phyloP scores from a whole-genome alignment of 2,329 filamentous ascomycete species.

The Colletotrichum tropicale region DNA sequence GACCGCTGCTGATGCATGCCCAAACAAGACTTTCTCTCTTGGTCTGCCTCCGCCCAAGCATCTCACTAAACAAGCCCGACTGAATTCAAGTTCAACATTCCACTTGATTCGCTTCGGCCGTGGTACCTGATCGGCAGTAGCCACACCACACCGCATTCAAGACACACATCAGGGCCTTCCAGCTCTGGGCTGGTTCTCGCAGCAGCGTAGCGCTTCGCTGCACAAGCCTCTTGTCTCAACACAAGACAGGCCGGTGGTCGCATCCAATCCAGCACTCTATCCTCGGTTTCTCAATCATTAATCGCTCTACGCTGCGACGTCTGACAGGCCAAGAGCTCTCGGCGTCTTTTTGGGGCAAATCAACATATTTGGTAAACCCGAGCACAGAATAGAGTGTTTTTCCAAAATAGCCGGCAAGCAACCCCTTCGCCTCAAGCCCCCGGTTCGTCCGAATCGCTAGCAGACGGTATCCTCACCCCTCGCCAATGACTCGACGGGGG shows the following conservation, averaged over 20 bases:
- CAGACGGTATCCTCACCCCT: background rate
- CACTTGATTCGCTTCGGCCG: background rate
- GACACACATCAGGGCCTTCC: background rate
- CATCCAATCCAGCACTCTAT: conserved; percentile 4
- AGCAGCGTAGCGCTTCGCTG: conserved; percentile 3
- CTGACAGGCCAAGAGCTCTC: background rate
- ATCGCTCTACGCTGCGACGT: background rate
- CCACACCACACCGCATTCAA: conserved; percentile 8
- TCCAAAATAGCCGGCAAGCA: conserved; percentile 1
- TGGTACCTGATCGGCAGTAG: conserved; percentile 15
- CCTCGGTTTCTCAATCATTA: background rate
- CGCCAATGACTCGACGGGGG: conserved; percentile 9
- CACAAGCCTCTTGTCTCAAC: conserved; percentile 18
- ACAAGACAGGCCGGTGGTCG: conserved; percentile 10
- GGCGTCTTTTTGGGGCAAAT: background rate
- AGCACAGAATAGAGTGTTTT: conserved; percentile 2
- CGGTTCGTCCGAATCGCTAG: conserved; percentile 10
- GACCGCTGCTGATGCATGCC: background rate
- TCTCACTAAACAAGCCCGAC: background rate
- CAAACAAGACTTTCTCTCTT: background rate
- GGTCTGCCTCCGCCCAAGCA: background rate
- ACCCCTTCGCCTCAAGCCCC: background rate
- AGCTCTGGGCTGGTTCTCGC: background rate
- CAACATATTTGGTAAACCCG: background rate
- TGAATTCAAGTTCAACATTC: background rate